Conservation (phyloP, 2,329 filamentous ascomycete genomes). For the Blastomyces parvus region DNA sequence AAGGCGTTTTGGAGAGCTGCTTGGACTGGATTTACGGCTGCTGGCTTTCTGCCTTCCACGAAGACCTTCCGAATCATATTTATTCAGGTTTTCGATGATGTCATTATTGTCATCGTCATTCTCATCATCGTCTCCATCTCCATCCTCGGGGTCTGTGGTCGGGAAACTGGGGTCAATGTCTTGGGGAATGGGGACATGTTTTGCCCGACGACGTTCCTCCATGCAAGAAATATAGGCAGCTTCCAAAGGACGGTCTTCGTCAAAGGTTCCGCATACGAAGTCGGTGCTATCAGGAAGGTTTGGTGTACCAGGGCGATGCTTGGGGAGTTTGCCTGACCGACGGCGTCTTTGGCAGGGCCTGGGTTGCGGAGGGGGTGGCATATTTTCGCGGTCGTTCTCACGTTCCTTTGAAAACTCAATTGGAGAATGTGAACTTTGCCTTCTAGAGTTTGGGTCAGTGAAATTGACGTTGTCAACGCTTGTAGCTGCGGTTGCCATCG, state of each 20-base stretch:
- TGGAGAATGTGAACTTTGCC: slow-evolving; percentile 45
- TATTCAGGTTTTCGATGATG: slow-evolving; percentile 62
- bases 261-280: slow-evolving; percentile 95
- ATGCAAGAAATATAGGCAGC: slow-evolving; percentile 82
- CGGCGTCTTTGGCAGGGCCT: slow-evolving; percentile 24
- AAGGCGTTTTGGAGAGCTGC: slow-evolving; percentile 52
- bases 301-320: slow-evolving; percentile 59
- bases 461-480: slow-evolving; percentile 44
- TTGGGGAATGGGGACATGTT: slow-evolving; percentile 77
- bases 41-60: slow-evolving; percentile 37
- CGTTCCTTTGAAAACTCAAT: slow-evolving; percentile 40
- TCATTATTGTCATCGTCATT: slow-evolving; percentile 33
- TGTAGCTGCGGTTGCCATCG: slow-evolving; percentile 39
- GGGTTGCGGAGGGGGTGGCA: slow-evolving; percentile 8
- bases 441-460: slow-evolving; percentile 38
- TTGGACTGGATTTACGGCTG: slow-evolving; percentile 46
- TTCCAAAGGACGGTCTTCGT: slow-evolving; percentile 91
- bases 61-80: slow-evolving; percentile 49
- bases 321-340: slow-evolving; percentile 37
- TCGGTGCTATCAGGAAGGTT: slow-evolving; percentile 95
- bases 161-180: slow-evolving; percentile 98
- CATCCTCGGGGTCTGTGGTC: slow-evolving; percentile 81
- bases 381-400: background rate
- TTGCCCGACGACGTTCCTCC: slow-evolving; percentile 69
- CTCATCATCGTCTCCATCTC: slow-evolving; percentile 61